Evolutionary conservation across 768 basidiomycete genomes (phyloP).

Genomic region (Trametes sanguinea): DNA sequence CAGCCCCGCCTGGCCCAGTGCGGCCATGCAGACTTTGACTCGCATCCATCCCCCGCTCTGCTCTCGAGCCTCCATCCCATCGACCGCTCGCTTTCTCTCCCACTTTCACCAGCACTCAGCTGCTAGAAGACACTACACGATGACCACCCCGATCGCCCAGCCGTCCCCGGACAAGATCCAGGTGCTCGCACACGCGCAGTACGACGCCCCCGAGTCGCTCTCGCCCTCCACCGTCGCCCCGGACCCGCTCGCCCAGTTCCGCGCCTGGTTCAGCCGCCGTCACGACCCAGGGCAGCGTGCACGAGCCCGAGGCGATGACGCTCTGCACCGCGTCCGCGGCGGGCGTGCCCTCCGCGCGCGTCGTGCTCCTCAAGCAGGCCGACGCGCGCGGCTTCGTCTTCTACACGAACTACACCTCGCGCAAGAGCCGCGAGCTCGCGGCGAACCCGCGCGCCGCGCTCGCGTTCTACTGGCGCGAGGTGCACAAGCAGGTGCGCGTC

Average conservation of each 20-base stretch:
- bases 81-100: neutral
- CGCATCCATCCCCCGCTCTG: neutral
- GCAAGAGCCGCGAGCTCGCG: conserved; percentile 82
- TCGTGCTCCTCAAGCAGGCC: conserved; percentile 90
- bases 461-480: conserved; percentile 90
- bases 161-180: conserved; percentile 56
- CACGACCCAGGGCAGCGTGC: conserved; percentile 51
- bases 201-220: conserved; percentile 65
- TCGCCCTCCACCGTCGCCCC: conserved; percentile 61
- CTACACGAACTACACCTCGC: conserved; percentile 94
- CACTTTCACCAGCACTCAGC: neutral
- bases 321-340: conserved; percentile 68
- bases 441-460: conserved; percentile 80
- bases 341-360: conserved; percentile 84
- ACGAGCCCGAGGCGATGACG: conserved; percentile 90
- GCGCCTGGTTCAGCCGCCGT: conserved; percentile 81
- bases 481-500: conserved; percentile 78
- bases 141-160: conserved; percentile 39
- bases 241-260: conserved; percentile 84
- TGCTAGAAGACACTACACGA: neutral
- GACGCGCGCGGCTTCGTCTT: conserved; percentile 91
- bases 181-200: conserved; percentile 77
- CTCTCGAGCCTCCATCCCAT: neutral
- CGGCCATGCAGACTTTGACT: conserved; percentile 15
- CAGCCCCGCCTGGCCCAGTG: neutral